Evolutionary conservation across 306 rosid species (phyloP).

Genomic region (Pyrus communis): DNA sequence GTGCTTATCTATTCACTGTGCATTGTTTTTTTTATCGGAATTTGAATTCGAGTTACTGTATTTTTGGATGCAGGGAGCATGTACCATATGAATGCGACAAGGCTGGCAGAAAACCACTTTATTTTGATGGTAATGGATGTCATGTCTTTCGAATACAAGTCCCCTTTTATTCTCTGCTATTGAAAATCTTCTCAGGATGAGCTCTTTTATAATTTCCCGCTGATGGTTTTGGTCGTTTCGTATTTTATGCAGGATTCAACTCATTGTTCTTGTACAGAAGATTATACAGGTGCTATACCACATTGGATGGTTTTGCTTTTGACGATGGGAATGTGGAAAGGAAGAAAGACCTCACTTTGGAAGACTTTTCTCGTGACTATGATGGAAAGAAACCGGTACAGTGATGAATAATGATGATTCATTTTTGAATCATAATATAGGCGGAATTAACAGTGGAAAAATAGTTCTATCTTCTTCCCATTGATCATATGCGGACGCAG

Average conservation of each 20-base stretch:
- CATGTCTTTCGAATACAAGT: background rate
- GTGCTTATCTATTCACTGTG: background rate
- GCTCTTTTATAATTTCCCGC: background rate
- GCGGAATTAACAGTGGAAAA: background rate
- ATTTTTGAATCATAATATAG: background rate
- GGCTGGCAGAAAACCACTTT: constrained; percentile 25
- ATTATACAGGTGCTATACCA: constrained; percentile 67
- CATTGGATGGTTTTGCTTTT: constrained; percentile 58
- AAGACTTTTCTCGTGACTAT: constrained; percentile 47
- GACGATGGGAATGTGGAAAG: constrained; percentile 79
- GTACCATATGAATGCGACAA: constrained; percentile 31
- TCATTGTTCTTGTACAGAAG: constrained; percentile 79
- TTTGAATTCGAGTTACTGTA: background rate
- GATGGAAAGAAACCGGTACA: constrained; percentile 89
- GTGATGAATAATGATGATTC: background rate
- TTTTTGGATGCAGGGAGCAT: constrained; percentile 52
- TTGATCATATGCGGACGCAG: background rate
- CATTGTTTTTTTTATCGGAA: background rate
- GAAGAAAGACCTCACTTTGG: constrained; percentile 36
- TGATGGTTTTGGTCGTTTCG: background rate
- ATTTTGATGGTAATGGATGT: constrained; percentile 67
- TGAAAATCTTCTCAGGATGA: background rate
- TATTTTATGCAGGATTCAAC: constrained; percentile 62
- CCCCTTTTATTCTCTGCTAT: background rate
- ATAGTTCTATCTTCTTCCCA: background rate